A percentile compares a stretch with the other conserved stretches of the same genome.
These are phyloP conservation scores for Rhizophagus clarus DNA, from an alignment of 192 early-diverging fungal genomes.

Conservation along the genomic window DNA sequence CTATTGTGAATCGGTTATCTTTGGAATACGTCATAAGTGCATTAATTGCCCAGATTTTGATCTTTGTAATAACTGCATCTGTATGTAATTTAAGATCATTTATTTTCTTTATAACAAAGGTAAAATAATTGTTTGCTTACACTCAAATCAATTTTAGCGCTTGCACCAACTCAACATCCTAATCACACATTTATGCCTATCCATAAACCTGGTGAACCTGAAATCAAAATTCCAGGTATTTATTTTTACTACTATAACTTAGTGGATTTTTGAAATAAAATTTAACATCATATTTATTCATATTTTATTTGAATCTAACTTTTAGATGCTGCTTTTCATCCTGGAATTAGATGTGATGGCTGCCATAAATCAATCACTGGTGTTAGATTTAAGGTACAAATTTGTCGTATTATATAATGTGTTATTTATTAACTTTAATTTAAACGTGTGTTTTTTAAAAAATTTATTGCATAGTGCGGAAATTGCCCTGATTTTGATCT, in stretches of 20 bases:
- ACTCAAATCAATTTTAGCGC: slow-evolving; percentile 11
- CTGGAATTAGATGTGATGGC: slow-evolving; percentile 50
- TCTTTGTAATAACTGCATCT: slow-evolving; percentile 59
- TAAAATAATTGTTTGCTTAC: neutral
- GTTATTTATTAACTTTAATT: too few relatives aligned
- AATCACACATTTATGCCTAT: slow-evolving; percentile 48
- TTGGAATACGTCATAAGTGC: slow-evolving; percentile 63
- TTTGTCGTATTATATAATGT: neutral
- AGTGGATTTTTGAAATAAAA: neutral
- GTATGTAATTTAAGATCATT: neutral
- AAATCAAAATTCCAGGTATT: slow-evolving; percentile 33
- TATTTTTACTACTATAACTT: neutral
- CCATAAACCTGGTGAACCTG: slow-evolving; percentile 35
- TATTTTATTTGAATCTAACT: neutral
- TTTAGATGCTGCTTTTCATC: slow-evolving; percentile 35
- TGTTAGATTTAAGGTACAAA: slow-evolving; percentile 51
- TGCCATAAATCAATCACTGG: slow-evolving; percentile 48
- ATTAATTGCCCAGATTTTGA: slow-evolving; percentile 57
- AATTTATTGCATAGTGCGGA: slow-evolving; percentile 42
- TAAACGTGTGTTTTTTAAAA: too few relatives aligned
- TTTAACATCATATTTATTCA: neutral
- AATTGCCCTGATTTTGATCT: slow-evolving; percentile 65
- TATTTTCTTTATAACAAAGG: neutral
- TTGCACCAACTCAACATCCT: slow-evolving; percentile 44
- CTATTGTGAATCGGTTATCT: slow-evolving; percentile 54